Conservation (phyloP, 805 yeast genomes). For the Diddensiella transvaalensis region DNA sequence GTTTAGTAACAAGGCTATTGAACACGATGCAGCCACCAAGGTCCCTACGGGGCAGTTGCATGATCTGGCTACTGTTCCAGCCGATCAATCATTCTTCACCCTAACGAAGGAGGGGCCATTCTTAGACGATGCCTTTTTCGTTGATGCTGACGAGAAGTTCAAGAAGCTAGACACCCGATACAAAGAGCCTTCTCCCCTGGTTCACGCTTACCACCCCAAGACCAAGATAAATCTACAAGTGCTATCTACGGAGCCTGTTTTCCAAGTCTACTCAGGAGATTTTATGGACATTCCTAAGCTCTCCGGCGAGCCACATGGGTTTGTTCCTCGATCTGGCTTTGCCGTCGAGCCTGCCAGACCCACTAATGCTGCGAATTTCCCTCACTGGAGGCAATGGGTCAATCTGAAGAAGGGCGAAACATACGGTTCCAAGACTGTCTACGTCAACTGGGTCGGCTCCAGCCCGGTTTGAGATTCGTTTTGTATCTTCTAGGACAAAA, state of each 20-base stretch:
- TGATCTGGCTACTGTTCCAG: slow-evolving; percentile 25
- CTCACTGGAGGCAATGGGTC: slow-evolving; percentile 50
- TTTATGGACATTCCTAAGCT: slow-evolving; percentile 38
- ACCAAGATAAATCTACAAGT: slow-evolving; percentile 42
- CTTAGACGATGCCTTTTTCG: slow-evolving; percentile 49
- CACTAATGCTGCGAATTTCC: slow-evolving; percentile 49
- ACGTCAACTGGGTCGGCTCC: slow-evolving; percentile 24
- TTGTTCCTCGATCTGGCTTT: slow-evolving; percentile 45
- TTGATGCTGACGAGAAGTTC: slow-evolving; percentile 23
- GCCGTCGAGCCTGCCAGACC: slow-evolving; percentile 62
- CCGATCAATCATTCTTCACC: slow-evolving; percentile 21
- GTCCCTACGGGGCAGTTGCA: slow-evolving; percentile 46
- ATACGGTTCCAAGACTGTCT: slow-evolving; percentile 48
- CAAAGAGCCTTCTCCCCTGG: slow-evolving; percentile 35
- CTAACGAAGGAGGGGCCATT: slow-evolving; percentile 35
- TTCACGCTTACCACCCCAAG: slow-evolving; percentile 45
- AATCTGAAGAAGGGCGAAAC: slow-evolving; percentile 44
- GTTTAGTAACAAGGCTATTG: slow-evolving; percentile 40
- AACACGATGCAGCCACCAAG: slow-evolving; percentile 38
- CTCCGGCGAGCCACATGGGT: slow-evolving; percentile 27
- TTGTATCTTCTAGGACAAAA: no score
- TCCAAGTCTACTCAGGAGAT: slow-evolving; percentile 64
- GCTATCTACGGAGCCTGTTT: slow-evolving; percentile 60
- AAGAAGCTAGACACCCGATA: slow-evolving; percentile 47
- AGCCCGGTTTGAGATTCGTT: background rate